These are phyloP conservation scores for Botryotinia calthae DNA, from an alignment of 2,329 filamentous ascomycete species.

Conservation along the genomic window DNA sequence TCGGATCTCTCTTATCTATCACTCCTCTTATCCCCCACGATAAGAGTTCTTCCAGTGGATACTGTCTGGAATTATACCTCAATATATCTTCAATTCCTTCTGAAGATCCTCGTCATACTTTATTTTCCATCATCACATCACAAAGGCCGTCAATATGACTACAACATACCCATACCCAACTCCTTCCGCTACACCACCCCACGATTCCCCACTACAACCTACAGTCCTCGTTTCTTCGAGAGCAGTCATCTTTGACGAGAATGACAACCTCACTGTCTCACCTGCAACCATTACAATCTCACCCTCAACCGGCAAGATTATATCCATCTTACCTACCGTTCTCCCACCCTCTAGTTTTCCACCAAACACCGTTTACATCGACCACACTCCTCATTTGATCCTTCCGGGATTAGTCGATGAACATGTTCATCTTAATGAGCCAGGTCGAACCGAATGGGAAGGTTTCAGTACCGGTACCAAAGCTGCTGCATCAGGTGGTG, in stretches of 20 bases:
- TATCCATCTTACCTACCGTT: conserved; percentile 68
- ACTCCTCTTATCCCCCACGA: conserved; percentile 13
- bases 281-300: conserved; percentile 83
- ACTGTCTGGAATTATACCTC: not conserved
- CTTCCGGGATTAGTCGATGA: conserved; percentile 93
- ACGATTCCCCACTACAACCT: conserved; percentile 46
- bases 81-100: conserved; percentile 6
- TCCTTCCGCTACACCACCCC: conserved; percentile 35
- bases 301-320: conserved; percentile 76
- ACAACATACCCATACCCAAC: conserved; percentile 33
- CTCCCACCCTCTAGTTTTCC: conserved; percentile 77
- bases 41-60: conserved; percentile 8
- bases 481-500: conserved; percentile 90
- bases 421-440: conserved; percentile 96
- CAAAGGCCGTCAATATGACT: conserved; percentile 26
- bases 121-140: not conserved
- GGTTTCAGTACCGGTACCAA: conserved; percentile 94
- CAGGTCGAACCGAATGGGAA: conserved; percentile 96
- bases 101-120: not conserved
- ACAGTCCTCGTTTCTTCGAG: conserved; percentile 81
- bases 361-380: conserved; percentile 66
- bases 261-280: conserved; percentile 61
- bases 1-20: conserved; percentile 10
- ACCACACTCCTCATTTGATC: conserved; percentile 81
- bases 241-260: conserved; percentile 71